Base-by-base conservation (phyloP, 2,329 filamentous ascomycete genomes). In the Colletotrichum plurivorum region DNA sequence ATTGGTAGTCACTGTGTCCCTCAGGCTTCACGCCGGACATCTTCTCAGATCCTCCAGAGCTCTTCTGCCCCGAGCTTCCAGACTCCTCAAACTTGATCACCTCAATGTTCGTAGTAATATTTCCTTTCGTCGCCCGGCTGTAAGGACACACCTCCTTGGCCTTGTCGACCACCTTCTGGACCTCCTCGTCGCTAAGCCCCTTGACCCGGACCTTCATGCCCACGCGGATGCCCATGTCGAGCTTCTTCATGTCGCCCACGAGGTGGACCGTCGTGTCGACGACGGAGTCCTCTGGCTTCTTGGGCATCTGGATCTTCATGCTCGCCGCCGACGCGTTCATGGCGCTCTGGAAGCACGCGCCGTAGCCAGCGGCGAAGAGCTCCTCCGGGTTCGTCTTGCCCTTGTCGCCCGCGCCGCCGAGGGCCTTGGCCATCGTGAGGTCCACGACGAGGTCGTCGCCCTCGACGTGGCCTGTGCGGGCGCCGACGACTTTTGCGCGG, bases 361-460 rank as follows among this genome's bases (percentile, higher is more conserved):
- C 83, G 68, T 84, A 84, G 22, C 82, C 83, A 0, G 83, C 83
- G 1, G 83, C 82, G 68, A 84, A 84, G 2, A 85, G 79, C 70
- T 85, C 83, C 74, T 85, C 83, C 1, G 81, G 81, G 69, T 83
- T 85, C 7, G 83, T 84, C 73, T 83, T 84, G 65, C 80, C 77
- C 41, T 62, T 67, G 60, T 76, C 81, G 15, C 81, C 81, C 0
- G 73, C 53, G 9, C 82, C 82, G 48, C 81, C 81, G 13, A 84
- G 78, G 1, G 77, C 78, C 71, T 83, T 83, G 63, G 82, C 78
- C 82, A 83, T 83, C 18, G 79, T 79, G 1, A 83, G 78, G 39
- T 83, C 79, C 12, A 77, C 62, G 41, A 70, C 56, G 43, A 77
- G 75, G 67, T 75, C 74, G 67, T 77, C 76, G 72, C 75, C 75